Percentiles rank a stretch among this genome's conserved stretches.
Evolutionary conservation across 1,139 yeast species (phyloP).

Genomic region (Kodamaea anthophila): DNA sequence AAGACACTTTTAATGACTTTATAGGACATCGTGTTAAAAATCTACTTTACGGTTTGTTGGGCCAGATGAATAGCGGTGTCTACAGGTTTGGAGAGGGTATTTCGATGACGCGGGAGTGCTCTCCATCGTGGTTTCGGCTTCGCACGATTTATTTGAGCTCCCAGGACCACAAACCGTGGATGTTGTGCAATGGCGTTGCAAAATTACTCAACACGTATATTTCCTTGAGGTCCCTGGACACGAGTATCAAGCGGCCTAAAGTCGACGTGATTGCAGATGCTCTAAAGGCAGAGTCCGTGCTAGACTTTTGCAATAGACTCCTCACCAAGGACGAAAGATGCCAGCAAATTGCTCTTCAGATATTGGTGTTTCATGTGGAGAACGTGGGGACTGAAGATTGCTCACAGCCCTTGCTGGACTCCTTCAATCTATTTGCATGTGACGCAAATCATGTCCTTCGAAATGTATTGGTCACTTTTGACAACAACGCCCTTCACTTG

Average conservation of each 20-base stretch:
- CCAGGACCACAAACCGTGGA: conserved; percentile 25
- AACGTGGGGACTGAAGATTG: not conserved
- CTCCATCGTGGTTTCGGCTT: conserved; percentile 23
- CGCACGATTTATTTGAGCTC: conserved; percentile 19
- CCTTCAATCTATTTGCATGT: too few species aligned
- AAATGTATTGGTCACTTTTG: conserved; percentile 19
- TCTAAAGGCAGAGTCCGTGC: conserved; percentile 12
- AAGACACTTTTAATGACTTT: too few species aligned
- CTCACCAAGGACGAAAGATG: conserved; percentile 15
- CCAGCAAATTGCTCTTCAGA: conserved; percentile 25
- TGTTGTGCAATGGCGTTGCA: conserved; percentile 24
- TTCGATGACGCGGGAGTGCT: conserved; percentile 10
- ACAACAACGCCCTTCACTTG: conserved; percentile 15
- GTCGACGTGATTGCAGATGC: conserved; percentile 16
- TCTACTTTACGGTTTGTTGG: conserved; percentile 18
- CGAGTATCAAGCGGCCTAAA: conserved; percentile 15
- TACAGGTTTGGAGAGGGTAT: conserved; percentile 17
- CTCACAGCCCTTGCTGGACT: too few species aligned
- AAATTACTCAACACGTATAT: conserved; percentile 25
- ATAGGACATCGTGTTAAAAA: conserved; percentile 17
- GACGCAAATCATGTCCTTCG: conserved; percentile 12
- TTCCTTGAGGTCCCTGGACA: conserved; percentile 11
- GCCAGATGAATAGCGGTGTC: conserved; percentile 13
- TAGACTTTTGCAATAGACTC: conserved; percentile 19
- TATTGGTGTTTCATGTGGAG: conserved; percentile 22